Conservation (phyloP, 148 eudicot species). For the Rhododendron ferrugineum region DNA sequence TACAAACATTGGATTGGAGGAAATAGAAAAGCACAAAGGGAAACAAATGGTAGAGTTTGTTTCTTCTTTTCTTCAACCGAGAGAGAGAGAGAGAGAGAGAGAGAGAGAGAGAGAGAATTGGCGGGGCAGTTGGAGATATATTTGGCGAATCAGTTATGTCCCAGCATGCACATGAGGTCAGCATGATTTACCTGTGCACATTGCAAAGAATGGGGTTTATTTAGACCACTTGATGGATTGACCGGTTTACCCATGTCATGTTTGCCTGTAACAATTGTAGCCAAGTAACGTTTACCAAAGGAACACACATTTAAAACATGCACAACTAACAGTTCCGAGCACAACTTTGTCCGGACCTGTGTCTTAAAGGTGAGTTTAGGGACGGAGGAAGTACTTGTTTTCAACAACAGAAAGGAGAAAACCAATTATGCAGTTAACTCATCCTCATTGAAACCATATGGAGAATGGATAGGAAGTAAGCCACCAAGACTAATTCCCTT, state of each 20-base stretch:
- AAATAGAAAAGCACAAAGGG: background rate
- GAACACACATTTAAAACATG: too few relatives aligned
- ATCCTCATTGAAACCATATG: background rate
- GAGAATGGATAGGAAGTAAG: background rate
- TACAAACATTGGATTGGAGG: background rate
- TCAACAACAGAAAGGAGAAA: background rate
- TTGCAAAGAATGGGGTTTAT: background rate
- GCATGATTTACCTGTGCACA: background rate
- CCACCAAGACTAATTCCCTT: background rate
- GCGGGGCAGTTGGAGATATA: background rate
- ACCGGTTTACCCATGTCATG: background rate
- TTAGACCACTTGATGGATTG: background rate
- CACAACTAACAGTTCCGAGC: too few relatives aligned
- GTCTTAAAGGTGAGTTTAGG: too few relatives aligned
- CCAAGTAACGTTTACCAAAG: background rate
- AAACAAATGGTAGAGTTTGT: background rate
- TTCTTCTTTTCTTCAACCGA: background rate
- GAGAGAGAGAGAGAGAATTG: constrained; percentile 58
- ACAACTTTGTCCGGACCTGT: too few relatives aligned
- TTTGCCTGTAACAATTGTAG: background rate
- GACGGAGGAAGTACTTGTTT: background rate
- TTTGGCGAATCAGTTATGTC: background rate
- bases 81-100: constrained; percentile 28
- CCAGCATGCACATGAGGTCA: background rate
- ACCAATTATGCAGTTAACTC: background rate